A percentile compares a stretch with the other conserved stretches of the same genome.
These are phyloP conservation scores for Hysterangium stoloniferum DNA, from an alignment of 768 basidiomycete species.

Conservation along the genomic window DNA sequence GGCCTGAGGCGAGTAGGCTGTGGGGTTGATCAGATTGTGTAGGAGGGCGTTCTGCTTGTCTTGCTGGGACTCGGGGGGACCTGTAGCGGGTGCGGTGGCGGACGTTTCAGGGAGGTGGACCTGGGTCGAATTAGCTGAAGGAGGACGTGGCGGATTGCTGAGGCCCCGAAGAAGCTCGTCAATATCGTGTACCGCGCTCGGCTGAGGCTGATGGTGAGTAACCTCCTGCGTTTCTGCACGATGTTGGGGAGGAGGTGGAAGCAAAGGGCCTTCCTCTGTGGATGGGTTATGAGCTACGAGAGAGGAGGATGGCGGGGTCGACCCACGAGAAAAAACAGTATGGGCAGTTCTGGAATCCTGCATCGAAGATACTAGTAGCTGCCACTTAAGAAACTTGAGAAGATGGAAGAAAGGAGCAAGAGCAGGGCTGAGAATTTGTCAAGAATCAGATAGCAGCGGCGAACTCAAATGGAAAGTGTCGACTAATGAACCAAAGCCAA, in stretches of 20 bases:
- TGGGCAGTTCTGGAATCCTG: slow-evolving; percentile 8
- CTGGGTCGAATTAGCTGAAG: not conserved
- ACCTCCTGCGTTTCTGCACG: slow-evolving; percentile 10
- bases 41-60: slow-evolving; percentile 74
- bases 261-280: slow-evolving; percentile 4
- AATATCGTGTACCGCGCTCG: slow-evolving; percentile 10
- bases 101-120: slow-evolving; percentile 6
- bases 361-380: not conserved
- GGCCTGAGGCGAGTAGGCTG: slow-evolving; percentile 45
- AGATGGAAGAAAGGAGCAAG: not conserved
- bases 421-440: too few species aligned
- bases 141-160: not conserved
- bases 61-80: slow-evolving; percentile 15
- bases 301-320: not conserved
- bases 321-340: slow-evolving; percentile 7
- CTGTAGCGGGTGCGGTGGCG: slow-evolving; percentile 2
- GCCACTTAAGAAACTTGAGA: slow-evolving; percentile 7
- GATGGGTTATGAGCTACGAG: not conserved
- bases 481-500: too few species aligned
- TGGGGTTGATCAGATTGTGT: slow-evolving; percentile 19
- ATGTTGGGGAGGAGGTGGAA: slow-evolving; percentile 8
- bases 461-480: too few species aligned
- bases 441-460: too few species aligned
- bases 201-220: slow-evolving; percentile 10
- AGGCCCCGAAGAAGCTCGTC: slow-evolving; percentile 10